These are phyloP conservation scores for Pterocarpus macrocarpus DNA, from an alignment of 306 rosid genomes.

Conservation along the genomic window DNA sequence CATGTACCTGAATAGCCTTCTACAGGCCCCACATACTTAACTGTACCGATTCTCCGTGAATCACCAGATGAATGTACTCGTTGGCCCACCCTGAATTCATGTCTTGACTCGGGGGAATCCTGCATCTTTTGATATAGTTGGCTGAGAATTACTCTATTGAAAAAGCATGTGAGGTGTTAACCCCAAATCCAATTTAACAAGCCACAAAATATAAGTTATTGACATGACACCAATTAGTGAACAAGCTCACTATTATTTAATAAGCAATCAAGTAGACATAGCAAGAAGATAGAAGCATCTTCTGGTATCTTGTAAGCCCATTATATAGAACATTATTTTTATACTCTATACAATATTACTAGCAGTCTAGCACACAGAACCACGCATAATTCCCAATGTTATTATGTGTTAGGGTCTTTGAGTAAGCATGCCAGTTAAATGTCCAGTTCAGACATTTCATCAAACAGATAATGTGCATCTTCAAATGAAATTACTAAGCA, in stretches of 20 bases:
- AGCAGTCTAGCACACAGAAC: not conserved
- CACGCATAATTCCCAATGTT: not conserved
- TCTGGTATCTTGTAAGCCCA: not conserved
- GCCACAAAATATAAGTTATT: slow-evolving; percentile 9
- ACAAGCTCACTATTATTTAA: not conserved
- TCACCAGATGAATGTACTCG: slow-evolving; percentile 75
- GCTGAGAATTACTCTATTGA: slow-evolving; percentile 27
- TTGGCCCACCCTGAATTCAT: slow-evolving; percentile 66
- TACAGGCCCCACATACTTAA: slow-evolving; percentile 74
- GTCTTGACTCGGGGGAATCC: slow-evolving; percentile 44
- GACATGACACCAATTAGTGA: not conserved
- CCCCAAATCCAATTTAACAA: slow-evolving; percentile 22
- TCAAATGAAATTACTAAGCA: not conserved
- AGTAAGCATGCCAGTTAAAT: slow-evolving; percentile 17
- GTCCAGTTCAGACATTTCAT: not conserved
- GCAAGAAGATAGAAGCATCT: slow-evolving; percentile 12
- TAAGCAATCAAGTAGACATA: slow-evolving; percentile 20
- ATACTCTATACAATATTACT: not conserved
- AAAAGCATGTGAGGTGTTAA: not conserved
- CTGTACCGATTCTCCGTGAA: slow-evolving; percentile 77
- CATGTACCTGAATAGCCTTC: slow-evolving; percentile 77
- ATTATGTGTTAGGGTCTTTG: not conserved
- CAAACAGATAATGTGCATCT: not conserved
- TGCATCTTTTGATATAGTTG: slow-evolving; percentile 61
- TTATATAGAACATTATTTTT: not conserved